Conservation (phyloP, 805 yeast species). For the Ogataea nakhonphanomensis region DNA sequence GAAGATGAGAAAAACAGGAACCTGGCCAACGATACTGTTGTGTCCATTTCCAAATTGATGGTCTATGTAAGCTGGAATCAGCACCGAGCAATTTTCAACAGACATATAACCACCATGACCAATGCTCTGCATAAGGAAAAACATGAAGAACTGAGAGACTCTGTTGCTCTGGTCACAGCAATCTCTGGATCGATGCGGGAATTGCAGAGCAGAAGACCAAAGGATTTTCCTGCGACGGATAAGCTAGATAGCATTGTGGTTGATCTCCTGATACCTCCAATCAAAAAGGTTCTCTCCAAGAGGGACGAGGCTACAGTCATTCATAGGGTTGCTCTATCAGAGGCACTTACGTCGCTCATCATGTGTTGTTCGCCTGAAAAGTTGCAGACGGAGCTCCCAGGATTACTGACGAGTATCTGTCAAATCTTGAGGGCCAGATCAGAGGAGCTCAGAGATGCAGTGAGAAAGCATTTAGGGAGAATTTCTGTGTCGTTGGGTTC, state of each 20-base stretch:
- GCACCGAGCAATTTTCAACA: conserved; percentile 66
- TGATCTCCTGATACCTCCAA: conserved; percentile 56
- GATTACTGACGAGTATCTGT: conserved; percentile 79
- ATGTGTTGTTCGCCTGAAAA: conserved; percentile 57
- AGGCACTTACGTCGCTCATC: conserved; percentile 68
- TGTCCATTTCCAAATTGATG: conserved; percentile 57
- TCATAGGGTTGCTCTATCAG: conserved; percentile 73
- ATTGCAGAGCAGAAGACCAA: conserved; percentile 17
- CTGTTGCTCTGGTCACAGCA: conserved; percentile 56
- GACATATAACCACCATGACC: conserved; percentile 47
- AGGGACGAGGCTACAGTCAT: conserved; percentile 79
- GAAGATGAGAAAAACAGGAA: conserved; percentile 57
- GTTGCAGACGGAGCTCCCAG: conserved; percentile 65
- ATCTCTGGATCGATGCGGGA: conserved; percentile 44
- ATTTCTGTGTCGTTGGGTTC: conserved; percentile 69
- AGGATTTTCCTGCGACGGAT: conserved; percentile 35
- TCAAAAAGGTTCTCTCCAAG: conserved; percentile 54
- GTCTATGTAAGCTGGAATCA: conserved; percentile 71
- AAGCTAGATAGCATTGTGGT: conserved; percentile 47
- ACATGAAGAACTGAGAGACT: conserved; percentile 47
- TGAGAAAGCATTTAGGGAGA: conserved; percentile 69
- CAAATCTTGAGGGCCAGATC: conserved; percentile 82
- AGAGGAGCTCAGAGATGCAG: conserved; percentile 84
- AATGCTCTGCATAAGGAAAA: conserved; percentile 27
- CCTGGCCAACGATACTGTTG: conserved; percentile 62